A percentile compares a stretch with the other conserved stretches of the same genome.
Conservation (phyloP, 1,139 yeast species). For the Kodamaea arcana region DNA sequence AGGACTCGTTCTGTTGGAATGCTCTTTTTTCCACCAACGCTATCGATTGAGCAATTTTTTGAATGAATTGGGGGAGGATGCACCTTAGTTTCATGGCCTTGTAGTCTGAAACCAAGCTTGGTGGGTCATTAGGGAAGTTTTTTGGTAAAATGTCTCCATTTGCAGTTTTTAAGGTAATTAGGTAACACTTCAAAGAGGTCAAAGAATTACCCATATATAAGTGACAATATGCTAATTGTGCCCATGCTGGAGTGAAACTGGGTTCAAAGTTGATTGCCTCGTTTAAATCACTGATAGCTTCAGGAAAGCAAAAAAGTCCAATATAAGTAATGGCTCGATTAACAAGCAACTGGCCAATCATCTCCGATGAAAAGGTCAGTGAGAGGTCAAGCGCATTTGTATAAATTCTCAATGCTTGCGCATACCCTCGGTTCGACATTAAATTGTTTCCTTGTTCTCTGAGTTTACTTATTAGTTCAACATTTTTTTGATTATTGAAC, state of each 20-base stretch:
- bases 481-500: constrained; percentile 2
- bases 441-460: constrained; percentile 44
- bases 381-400: constrained; percentile 33
- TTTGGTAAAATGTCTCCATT: constrained; percentile 33
- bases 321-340: constrained; percentile 44
- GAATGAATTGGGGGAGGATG: constrained; percentile 39
- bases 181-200: constrained; percentile 32
- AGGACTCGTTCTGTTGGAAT: constrained; percentile 31
- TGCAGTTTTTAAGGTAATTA: constrained; percentile 27
- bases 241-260: constrained; percentile 42
- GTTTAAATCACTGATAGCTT: constrained; percentile 38
- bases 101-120: constrained; percentile 17
- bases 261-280: constrained; percentile 29
- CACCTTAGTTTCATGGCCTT: constrained; percentile 18
- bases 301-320: constrained; percentile 41
- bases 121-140: constrained; percentile 16
- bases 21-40: constrained; percentile 40
- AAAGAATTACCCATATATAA: constrained; percentile 39
- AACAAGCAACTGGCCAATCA: constrained; percentile 33
- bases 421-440: constrained; percentile 35
- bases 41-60: constrained; percentile 33
- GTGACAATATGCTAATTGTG: constrained; percentile 45
- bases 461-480: constrained; percentile 16
- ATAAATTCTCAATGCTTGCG: constrained; percentile 40
- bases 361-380: constrained; percentile 12